These are phyloP conservation scores for Acrodontium crateriforme DNA, from an alignment of 2,329 filamentous ascomycete species.

Conservation along the genomic window DNA sequence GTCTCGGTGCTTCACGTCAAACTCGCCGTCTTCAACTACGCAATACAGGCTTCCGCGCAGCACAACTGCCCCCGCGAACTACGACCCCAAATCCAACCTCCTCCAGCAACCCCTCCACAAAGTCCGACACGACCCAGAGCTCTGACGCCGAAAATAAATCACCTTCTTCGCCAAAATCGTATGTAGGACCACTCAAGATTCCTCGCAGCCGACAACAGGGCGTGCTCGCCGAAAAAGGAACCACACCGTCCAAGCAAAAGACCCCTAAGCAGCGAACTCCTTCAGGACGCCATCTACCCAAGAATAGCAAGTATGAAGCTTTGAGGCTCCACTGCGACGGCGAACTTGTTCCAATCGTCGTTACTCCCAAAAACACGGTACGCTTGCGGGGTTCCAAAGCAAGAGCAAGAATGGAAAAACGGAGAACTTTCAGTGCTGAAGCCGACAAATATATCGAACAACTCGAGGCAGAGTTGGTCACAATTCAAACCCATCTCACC, in stretches of 20 bases:
- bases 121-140: slow-evolving; percentile 2
- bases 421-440: slow-evolving; percentile 26
- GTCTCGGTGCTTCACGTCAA: slow-evolving; percentile 12
- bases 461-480: slow-evolving; percentile 32
- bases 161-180: no score
- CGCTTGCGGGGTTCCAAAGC: slow-evolving; percentile 8
- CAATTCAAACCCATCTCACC: slow-evolving; percentile 26
- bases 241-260: slow-evolving; percentile 5
- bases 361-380: slow-evolving; percentile 6
- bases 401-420: slow-evolving; percentile 12
- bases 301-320: slow-evolving; percentile 6
- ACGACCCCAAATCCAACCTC: slow-evolving; percentile 18
- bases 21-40: slow-evolving; percentile 20
- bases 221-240: slow-evolving; percentile 5
- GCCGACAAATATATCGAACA: slow-evolving; percentile 35
- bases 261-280: slow-evolving; percentile 7
- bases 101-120: slow-evolving; percentile 10
- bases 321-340: slow-evolving; percentile 3
- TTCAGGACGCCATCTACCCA: slow-evolving; percentile 8
- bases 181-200: neutral
- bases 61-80: slow-evolving; percentile 16
- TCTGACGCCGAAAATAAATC: slow-evolving; percentile 7
- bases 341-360: no score
- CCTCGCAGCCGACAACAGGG: neutral
- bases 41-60: slow-evolving; percentile 22